These are phyloP conservation scores for Penicillium digitatum DNA, from an alignment of 2,329 filamentous ascomycete species.

Conservation along the genomic window DNA sequence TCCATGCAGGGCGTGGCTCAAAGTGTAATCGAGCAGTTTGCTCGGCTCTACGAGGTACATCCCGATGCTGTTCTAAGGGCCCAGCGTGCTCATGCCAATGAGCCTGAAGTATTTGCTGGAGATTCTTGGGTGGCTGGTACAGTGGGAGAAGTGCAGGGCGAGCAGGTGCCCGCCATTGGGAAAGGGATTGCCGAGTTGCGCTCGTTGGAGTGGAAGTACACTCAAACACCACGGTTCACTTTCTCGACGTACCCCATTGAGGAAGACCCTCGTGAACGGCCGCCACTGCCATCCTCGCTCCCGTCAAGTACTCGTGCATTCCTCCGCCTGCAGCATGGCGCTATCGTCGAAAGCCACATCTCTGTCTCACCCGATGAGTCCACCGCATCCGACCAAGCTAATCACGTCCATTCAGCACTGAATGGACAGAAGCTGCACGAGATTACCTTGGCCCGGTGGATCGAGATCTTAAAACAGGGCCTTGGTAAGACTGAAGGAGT, in stretches of 20 bases:
- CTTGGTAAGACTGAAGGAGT: conserved; percentile 14
- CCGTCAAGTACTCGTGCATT: conserved; percentile 43
- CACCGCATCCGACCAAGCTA: conserved; percentile 34
- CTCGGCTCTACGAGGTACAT: conserved; percentile 57
- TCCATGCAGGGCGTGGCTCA: conserved; percentile 47
- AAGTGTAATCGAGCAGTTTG: conserved; percentile 64
- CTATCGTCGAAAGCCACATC: conserved; percentile 40
- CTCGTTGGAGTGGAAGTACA: conserved; percentile 66
- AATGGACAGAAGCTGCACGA: conserved; percentile 49
- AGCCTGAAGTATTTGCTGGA: conserved; percentile 33
- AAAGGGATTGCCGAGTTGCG: conserved; percentile 57
- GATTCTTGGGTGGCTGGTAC: conserved; percentile 39
- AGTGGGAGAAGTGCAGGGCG: conserved; percentile 51
- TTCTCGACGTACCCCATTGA: conserved; percentile 61
- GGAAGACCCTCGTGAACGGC: conserved; percentile 56
- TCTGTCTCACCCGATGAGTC: conserved; percentile 35
- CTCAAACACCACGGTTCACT: conserved; percentile 79
- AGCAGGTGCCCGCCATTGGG: conserved; percentile 51
- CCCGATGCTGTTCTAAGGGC: conserved; percentile 34
- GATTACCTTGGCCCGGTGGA: conserved; percentile 35
- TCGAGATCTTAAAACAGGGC: conserved; percentile 20
- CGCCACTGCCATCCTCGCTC: conserved; percentile 49
- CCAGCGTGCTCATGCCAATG: conserved; percentile 32
- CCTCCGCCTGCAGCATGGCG: conserved; percentile 40
- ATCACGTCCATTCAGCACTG: conserved; percentile 29